These are phyloP conservation scores for Salmacisia buchloeana DNA, from an alignment of 1,284 basidiomycete genomes.

Conservation along the genomic window DNA sequence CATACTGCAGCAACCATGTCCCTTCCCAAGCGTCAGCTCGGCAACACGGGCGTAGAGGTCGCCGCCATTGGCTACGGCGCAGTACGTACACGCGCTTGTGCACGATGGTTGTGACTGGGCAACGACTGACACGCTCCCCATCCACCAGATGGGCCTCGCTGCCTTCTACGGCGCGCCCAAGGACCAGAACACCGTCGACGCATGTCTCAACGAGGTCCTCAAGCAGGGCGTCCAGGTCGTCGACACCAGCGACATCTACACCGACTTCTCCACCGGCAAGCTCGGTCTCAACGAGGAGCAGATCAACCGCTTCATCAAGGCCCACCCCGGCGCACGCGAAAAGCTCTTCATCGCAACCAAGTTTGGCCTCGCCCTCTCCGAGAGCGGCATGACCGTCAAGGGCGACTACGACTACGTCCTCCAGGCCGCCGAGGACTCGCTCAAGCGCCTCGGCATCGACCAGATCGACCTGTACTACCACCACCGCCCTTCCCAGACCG, in stretches of 20 bases:
- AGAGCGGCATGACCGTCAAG: constrained; percentile 16
- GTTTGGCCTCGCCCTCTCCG: constrained; percentile 43
- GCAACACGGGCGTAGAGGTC: too few relatives aligned
- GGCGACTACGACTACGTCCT: constrained; percentile 43
- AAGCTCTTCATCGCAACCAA: constrained; percentile 53
- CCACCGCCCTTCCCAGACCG: constrained; percentile 53
- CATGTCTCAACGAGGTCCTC: constrained; percentile 19
- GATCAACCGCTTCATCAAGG: constrained; percentile 48
- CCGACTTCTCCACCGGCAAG: constrained; percentile 14
- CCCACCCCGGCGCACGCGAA: constrained; percentile 37
- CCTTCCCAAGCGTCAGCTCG: too few relatives aligned
- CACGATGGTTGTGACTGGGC: too few relatives aligned
- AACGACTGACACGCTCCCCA: too few relatives aligned
- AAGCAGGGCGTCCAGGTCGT: constrained; percentile 15
- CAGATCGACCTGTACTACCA: constrained; percentile 53
- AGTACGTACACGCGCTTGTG: too few relatives aligned
- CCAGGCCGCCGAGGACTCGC: constrained; percentile 46
- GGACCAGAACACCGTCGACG: constrained; percentile 17
- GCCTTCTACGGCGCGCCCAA: constrained; percentile 30
- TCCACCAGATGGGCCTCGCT: constrained; percentile 25
- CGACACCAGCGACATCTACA: constrained; percentile 38
- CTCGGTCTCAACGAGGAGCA: constrained; percentile 51
- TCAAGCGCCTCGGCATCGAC: constrained; percentile 46
- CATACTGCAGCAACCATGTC: too few relatives aligned
- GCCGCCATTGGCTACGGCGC: too few relatives aligned